These are phyloP conservation scores for Rosa multiflora DNA, from an alignment of 306 rosid genomes.

Conservation along the genomic window DNA sequence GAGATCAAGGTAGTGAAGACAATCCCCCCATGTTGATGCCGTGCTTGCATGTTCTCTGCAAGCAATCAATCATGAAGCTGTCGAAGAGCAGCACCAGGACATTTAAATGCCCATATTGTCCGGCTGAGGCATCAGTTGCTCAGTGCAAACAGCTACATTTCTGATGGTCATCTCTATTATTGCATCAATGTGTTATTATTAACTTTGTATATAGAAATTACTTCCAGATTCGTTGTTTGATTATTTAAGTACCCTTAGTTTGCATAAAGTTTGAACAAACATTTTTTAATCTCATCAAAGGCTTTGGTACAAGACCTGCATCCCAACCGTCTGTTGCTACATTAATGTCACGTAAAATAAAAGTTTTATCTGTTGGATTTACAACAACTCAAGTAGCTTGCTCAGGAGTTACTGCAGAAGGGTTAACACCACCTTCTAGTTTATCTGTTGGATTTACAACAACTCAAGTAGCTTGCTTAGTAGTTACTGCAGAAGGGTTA, in stretches of 20 bases:
- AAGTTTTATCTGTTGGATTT: not conserved
- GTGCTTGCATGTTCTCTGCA: slow-evolving; percentile 85
- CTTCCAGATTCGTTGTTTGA: slow-evolving; percentile 30
- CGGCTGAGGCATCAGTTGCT: slow-evolving; percentile 56
- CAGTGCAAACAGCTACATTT: slow-evolving; percentile 65
- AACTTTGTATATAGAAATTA: slow-evolving; percentile 48
- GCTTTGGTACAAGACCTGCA: not conserved
- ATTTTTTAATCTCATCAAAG: slow-evolving; percentile 20
- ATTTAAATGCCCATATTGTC: slow-evolving; percentile 87
- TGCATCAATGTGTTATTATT: slow-evolving; percentile 22
- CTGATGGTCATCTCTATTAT: slow-evolving; percentile 36
- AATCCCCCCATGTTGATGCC: slow-evolving; percentile 88
- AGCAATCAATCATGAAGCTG: slow-evolving; percentile 73
- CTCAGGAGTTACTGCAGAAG: not conserved
- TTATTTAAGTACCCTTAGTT: slow-evolving; percentile 27
- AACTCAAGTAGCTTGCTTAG: not conserved
- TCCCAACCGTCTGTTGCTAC: not conserved
- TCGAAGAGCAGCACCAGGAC: slow-evolving; percentile 65
- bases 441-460: not conserved
- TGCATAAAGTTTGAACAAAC: slow-evolving; percentile 32
- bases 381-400: not conserved
- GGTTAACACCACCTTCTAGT: not conserved
- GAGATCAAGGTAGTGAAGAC: slow-evolving; percentile 80
- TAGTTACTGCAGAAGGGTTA: not conserved
- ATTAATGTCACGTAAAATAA: not conserved